These are phyloP conservation scores for Geotrichum bryndzae DNA, from an alignment of 1,139 yeast species.

Conservation along the genomic window DNA sequence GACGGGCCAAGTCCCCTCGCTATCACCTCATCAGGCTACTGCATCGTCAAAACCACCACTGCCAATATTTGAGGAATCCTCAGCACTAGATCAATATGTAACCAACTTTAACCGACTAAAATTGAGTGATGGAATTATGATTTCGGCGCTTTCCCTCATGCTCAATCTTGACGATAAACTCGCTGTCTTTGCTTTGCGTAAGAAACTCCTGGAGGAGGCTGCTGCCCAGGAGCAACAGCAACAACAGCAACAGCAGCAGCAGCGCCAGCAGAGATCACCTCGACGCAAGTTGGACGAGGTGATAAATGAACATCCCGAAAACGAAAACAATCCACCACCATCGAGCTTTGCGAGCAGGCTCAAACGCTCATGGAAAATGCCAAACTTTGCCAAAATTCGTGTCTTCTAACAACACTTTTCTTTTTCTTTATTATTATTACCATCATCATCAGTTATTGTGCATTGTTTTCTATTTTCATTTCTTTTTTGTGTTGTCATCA, in stretches of 20 bases:
- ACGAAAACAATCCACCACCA: not conserved
- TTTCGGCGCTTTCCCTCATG: constrained; percentile 13
- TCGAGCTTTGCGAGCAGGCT: not conserved
- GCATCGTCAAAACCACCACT: not conserved
- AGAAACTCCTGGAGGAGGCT: not conserved
- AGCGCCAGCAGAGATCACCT: not conserved
- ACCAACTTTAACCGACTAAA: not conserved
- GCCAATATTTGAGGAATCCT: not conserved
- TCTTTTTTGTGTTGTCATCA: too few species aligned
- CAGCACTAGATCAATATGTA: not conserved
- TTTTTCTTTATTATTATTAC: too few species aligned
- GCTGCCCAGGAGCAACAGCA: not conserved
- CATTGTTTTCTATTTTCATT: too few species aligned
- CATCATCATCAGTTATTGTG: not conserved
- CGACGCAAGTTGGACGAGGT: not conserved
- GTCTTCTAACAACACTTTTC: not conserved
- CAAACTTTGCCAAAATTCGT: not conserved
- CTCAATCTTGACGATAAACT: constrained; percentile 12
- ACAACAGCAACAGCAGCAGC: not conserved
- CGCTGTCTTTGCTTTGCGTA: not conserved
- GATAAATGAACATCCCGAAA: not conserved
- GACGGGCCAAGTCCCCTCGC: not conserved
- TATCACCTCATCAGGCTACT: not conserved
- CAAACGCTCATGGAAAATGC: not conserved
- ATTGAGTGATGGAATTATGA: constrained; percentile 5